Evolutionary conservation across 768 basidiomycete species (phyloP), one percentile per base, ranked within the genome.

Genomic region (Imleria badia): DNA sequence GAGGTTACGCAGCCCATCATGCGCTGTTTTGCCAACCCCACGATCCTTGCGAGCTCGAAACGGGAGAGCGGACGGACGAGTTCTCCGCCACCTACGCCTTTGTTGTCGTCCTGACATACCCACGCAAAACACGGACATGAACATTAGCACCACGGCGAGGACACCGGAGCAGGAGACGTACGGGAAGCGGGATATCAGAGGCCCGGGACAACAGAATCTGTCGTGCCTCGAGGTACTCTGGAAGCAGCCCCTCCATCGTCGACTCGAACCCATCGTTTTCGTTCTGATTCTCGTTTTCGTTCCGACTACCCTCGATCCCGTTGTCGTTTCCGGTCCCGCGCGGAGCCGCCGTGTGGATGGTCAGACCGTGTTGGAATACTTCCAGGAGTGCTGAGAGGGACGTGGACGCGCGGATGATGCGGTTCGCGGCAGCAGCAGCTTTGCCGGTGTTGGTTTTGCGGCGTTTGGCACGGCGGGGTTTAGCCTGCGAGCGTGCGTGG

Each of bases 1-100:
- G 70, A 66, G 45, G 59, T 54, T 34, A 54, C 46, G 19, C 66
- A 49, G 9, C 56, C 56, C 5, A 22, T 54, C 23, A 40, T 13
- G 36, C 42, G 54, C 4, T 60, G 51, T 31, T 52, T 63, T 6
- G 59, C 58, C 17, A 47, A 52, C 23, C 70, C 60, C 56, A 77
- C 56, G 23, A 76, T 60, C 30, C 75, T 71, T 10, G 75, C 58
- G 7, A 72, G 58, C 54, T 81, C 81, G 20, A 73, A 72, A 35
- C 72, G 73, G 22, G 78, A 75, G 44, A 79, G 66, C 4, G 78
- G 72, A 23, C 79, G 72, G 33, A 79, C 56, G 13, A 48, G 54
- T 55, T 74, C 50, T n/a, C 5, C 9, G 2, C 30, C 35, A 3
- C 23, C 46, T n/a, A 23, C 12, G 14, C 20, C 30, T 10, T 35